These are phyloP conservation scores for Herpotrichia juniperi DNA, from an alignment of 2,329 filamentous ascomycete genomes.

Conservation along the genomic window DNA sequence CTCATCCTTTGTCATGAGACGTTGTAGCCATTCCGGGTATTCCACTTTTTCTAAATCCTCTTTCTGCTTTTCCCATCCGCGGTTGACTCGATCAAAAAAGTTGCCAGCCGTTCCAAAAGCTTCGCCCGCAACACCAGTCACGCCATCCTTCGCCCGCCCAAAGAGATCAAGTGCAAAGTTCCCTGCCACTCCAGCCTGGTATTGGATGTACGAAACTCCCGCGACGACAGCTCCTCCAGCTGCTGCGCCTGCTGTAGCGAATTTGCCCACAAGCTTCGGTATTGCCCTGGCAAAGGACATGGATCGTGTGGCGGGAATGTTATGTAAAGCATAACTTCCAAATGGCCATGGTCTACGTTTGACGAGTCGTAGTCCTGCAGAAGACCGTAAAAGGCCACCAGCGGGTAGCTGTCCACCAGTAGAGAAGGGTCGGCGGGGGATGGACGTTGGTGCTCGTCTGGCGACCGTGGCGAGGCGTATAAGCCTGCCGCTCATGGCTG, in stretches of 20 bases:
- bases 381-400: conserved; percentile 46
- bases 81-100: conserved; percentile 78
- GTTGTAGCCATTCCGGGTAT: conserved; percentile 77
- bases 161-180: conserved; percentile 80
- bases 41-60: conserved; percentile 76
- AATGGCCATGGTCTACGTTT: conserved; percentile 74
- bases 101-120: conserved; percentile 75
- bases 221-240: conserved; percentile 89
- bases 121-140: conserved; percentile 70
- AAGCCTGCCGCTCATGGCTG: conserved; percentile 72
- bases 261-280: conserved; percentile 89
- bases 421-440: conserved; percentile 54
- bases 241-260: conserved; percentile 85
- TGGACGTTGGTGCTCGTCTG: conserved; percentile 67
- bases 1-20: conserved; percentile 60
- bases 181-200: conserved; percentile 87
- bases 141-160: conserved; percentile 72
- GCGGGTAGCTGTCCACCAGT: conserved; percentile 37
- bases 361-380: conserved; percentile 40
- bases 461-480: conserved; percentile 72
- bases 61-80: conserved; percentile 84
- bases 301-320: conserved; percentile 68
- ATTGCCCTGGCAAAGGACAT: conserved; percentile 73
- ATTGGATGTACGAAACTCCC: conserved; percentile 89
- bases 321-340: conserved; percentile 81